Evolutionary conservation across 352 stramenopile species (phyloP).

Genomic region (Chrysophaeum taylorii): DNA sequence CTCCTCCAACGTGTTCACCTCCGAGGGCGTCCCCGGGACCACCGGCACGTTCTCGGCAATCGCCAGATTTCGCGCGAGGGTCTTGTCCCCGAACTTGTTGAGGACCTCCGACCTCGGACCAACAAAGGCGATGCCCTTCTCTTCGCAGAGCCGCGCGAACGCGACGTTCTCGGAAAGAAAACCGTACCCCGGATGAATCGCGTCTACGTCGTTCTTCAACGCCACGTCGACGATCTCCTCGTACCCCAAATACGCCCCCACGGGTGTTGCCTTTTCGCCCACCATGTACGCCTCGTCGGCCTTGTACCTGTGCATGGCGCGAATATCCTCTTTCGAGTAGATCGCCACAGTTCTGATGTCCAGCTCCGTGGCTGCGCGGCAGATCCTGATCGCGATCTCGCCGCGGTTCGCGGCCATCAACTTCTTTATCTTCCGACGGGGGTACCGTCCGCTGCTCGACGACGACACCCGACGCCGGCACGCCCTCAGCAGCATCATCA

Average conservation of each 20-base stretch:
- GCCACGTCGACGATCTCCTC: slow-evolving; percentile 52
- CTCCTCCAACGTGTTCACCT: slow-evolving; percentile 70
- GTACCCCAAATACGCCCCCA: slow-evolving; percentile 90
- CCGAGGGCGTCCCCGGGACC: slow-evolving; percentile 62
- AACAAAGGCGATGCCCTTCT: slow-evolving; percentile 88
- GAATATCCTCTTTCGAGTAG: slow-evolving; percentile 68
- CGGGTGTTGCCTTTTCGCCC: slow-evolving; percentile 65
- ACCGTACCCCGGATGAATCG: slow-evolving; percentile 75
- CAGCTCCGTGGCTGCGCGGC: slow-evolving; percentile 77
- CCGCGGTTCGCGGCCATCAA: slow-evolving; percentile 93
- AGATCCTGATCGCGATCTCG: slow-evolving; percentile 93
- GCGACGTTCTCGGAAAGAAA: slow-evolving; percentile 91
- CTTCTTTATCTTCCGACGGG: slow-evolving; percentile 61
- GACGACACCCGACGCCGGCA: too few relatives aligned
- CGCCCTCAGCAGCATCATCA: too few relatives aligned
- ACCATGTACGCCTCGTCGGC: slow-evolving; percentile 88
- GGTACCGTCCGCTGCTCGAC: too few relatives aligned
- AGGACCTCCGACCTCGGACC: slow-evolving; percentile 85
- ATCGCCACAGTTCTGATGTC: slow-evolving; percentile 43
- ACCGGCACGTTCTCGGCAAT: slow-evolving; percentile 42
- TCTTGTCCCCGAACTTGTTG: slow-evolving; percentile 49
- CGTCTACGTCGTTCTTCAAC: slow-evolving; percentile 42
- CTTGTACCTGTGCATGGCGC: slow-evolving; percentile 82
- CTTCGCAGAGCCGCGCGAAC: slow-evolving; percentile 78
- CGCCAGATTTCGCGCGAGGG: slow-evolving; percentile 40